phyloP scores from a whole-genome alignment of 495 filamentous ascomycete species.

The Recurvomyces mirabilis region DNA sequence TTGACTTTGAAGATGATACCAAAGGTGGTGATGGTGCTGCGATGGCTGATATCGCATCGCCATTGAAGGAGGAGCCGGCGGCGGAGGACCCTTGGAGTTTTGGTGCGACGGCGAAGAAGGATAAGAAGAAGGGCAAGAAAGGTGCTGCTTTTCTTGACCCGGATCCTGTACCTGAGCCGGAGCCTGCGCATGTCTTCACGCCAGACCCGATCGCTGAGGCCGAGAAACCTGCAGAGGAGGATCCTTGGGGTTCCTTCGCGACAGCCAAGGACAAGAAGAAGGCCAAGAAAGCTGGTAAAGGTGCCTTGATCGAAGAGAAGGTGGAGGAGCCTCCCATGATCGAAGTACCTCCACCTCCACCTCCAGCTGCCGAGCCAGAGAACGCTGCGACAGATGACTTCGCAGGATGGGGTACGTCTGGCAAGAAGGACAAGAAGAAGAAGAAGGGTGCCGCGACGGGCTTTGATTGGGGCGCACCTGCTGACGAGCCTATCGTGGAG shows the following conservation, averaged over 20 bases:
- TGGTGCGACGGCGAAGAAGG: constrained; percentile 17
- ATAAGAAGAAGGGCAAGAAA: constrained; percentile 12
- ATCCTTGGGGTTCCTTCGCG: constrained; percentile 14
- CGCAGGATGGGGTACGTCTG: constrained; percentile 14
- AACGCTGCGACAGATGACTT: constrained; percentile 21
- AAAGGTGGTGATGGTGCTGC: neutral
- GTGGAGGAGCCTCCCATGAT: constrained; percentile 17
- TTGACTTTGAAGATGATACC: neutral
- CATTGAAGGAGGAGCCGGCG: neutral
- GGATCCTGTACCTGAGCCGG: constrained; percentile 1
- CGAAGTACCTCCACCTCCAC: constrained; percentile 11
- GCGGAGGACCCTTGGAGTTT: neutral
- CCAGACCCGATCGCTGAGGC: constrained; percentile 4
- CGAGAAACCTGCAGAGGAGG: constrained; percentile 23
- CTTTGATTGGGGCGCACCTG: constrained; percentile 6
- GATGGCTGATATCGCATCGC: neutral
- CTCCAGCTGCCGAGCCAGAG: constrained; percentile 17
- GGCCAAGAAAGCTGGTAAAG: constrained; percentile 23
- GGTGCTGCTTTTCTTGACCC: neutral
- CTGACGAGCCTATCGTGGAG: constrained; percentile 8
- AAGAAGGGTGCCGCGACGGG: constrained; percentile 24
- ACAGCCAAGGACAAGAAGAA: constrained; percentile 20
- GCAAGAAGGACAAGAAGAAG: constrained; percentile 28
- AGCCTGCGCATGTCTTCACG: constrained; percentile 1
- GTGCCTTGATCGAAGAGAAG: neutral